A percentile compares a stretch with the other conserved stretches of the same genome.
Evolutionary conservation across 331 rosid genomes (phyloP).

Genomic region (Dryas integrifolia): DNA sequence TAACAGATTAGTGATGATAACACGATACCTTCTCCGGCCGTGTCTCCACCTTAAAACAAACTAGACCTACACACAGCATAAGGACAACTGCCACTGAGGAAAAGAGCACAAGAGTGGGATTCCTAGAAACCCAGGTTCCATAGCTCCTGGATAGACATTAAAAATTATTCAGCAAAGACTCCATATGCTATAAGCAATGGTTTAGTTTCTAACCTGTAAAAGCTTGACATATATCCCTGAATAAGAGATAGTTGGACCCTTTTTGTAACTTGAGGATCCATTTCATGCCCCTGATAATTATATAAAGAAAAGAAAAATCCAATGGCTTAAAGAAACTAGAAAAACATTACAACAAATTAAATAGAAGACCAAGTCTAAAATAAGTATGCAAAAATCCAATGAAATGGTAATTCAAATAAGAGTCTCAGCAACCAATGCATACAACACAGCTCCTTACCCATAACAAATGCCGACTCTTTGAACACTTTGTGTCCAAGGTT

Average conservation of each 20-base stretch:
- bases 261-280: conserved; percentile 37
- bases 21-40: conserved; percentile 79
- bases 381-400: neutral
- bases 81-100: conserved; percentile 73
- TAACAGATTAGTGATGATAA: conserved; percentile 16
- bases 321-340: conserved; percentile 19
- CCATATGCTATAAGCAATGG: conserved; percentile 25
- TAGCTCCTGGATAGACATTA: conserved; percentile 51
- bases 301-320: conserved; percentile 13
- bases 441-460: neutral
- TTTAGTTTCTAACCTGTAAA: conserved; percentile 68
- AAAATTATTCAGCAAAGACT: conserved; percentile 18
- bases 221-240: conserved; percentile 70
- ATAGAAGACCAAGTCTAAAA: neutral
- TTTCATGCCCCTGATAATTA: conserved; percentile 38
- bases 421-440: neutral
- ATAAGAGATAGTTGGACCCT: conserved; percentile 53
- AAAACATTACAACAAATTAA: neutral
- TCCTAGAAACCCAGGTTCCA: conserved; percentile 86
- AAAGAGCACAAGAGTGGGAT: conserved; percentile 70
- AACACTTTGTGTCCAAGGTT: neutral
- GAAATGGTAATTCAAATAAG: neutral
- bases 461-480: neutral
- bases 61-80: conserved; percentile 71
- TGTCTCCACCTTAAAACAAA: conserved; percentile 83